These are phyloP conservation scores for Annona cherimola DNA, from an alignment of 164 flowering plant genomes.

Conservation along the genomic window DNA sequence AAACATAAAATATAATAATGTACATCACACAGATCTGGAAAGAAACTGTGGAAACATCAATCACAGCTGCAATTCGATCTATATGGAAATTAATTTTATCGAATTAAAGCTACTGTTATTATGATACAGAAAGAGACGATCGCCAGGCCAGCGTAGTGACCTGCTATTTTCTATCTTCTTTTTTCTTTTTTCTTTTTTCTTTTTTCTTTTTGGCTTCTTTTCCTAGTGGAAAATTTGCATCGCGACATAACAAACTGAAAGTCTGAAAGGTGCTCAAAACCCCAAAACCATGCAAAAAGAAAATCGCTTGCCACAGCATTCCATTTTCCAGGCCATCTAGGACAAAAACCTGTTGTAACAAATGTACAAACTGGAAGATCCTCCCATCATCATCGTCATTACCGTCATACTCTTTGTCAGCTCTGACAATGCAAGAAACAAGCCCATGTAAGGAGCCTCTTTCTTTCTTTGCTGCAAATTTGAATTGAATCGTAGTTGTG, in stretches of 20 bases:
- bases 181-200: neutral
- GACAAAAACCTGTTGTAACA: neutral
- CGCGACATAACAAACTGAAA: no score
- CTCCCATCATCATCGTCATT: no score
- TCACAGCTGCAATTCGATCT: neutral
- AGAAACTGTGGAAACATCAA: neutral
- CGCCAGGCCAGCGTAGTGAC: neutral
- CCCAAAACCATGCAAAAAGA: neutral
- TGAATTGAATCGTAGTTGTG: neutral
- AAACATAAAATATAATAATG: neutral
- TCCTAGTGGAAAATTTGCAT: no score
- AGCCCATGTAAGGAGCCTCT: neutral
- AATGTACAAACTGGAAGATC: no score
- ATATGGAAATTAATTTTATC: neutral
- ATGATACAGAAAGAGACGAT: neutral
- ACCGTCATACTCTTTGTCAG: neutral
- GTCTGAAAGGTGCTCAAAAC: neutral
- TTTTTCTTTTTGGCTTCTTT: neutral
- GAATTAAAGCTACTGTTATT: neutral
- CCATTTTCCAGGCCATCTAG: neutral
- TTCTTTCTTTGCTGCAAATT: neutral
- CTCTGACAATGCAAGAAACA: neutral
- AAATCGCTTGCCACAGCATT: neutral
- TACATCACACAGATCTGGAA: neutral
- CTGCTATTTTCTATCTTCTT: neutral